Conservation (phyloP, 2,329 filamentous ascomycete genomes). For the Fusarium camptoceras region DNA sequence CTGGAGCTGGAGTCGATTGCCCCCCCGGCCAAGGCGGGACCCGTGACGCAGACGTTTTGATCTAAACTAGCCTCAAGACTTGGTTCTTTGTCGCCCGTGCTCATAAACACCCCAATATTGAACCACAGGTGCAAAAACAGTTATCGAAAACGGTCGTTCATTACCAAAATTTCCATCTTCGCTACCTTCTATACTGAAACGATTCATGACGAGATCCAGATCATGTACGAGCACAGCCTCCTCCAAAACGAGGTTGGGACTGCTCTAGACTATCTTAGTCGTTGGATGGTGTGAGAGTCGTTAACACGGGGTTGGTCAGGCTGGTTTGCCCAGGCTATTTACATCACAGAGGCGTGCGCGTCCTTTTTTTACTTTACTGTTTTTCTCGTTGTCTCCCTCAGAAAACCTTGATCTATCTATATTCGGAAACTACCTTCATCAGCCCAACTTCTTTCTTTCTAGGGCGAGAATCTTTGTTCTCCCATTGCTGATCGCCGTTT, state of each 20-base stretch:
- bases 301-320: slow-evolving; percentile 28
- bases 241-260: slow-evolving; percentile 31
- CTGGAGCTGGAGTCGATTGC: background rate
- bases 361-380: slow-evolving; percentile 21
- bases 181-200: background rate
- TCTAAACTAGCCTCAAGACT: background rate
- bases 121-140: background rate
- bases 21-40: slow-evolving; percentile 24
- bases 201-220: background rate
- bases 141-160: background rate
- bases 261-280: slow-evolving; percentile 10
- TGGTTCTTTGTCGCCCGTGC: background rate
- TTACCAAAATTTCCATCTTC: background rate
- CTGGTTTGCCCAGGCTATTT: slow-evolving; percentile 6
- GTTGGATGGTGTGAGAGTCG: slow-evolving; percentile 31
- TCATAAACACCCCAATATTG: background rate
- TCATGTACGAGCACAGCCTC: slow-evolving; percentile 29
- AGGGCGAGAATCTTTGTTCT: background rate
- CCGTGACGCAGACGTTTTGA: slow-evolving; percentile 37
- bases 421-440: slow-evolving; percentile 26
- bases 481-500: slow-evolving; percentile 4
- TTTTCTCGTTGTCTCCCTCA: background rate
- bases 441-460: background rate
- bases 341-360: slow-evolving; percentile 33
- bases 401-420: slow-evolving; percentile 29